A percentile compares a stretch with the other conserved stretches of the same genome.
Evolutionary conservation across 2,329 filamentous ascomycete species (phyloP).

Genomic region (Metarhizium sp.): DNA sequence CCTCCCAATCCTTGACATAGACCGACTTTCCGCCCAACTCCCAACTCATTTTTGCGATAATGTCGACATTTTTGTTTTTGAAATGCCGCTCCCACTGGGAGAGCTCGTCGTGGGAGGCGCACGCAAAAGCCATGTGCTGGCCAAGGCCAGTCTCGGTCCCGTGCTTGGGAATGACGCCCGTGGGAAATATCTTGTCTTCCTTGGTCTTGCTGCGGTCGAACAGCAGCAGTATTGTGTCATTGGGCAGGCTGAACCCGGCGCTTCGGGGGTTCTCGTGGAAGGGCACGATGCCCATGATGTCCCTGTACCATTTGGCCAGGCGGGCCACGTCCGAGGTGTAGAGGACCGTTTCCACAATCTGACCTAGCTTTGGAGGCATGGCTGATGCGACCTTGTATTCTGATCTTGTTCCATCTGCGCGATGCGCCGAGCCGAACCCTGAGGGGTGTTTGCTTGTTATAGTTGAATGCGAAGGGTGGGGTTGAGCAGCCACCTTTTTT

Average conservation of each 20-base stretch:
- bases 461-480: too few relatives aligned
- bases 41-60: background rate
- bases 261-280: background rate
- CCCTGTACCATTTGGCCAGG: background rate
- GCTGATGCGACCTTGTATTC: background rate
- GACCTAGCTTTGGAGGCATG: slow-evolving; percentile 3
- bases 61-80: background rate
- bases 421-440: background rate
- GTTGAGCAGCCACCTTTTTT: too few relatives aligned
- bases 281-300: slow-evolving; percentile 1
- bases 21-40: slow-evolving; percentile 1
- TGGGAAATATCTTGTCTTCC: background rate
- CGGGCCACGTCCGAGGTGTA: slow-evolving; percentile 3
- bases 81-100: slow-evolving; percentile 3
- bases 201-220: background rate
- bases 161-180: slow-evolving; percentile 3
- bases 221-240: background rate
- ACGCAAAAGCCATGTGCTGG: slow-evolving; percentile 5
- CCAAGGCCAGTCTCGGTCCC: slow-evolving; percentile 2
- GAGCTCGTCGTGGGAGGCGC: background rate
- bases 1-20: slow-evolving; percentile 4
- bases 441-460: too few relatives aligned
- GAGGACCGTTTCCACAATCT: slow-evolving; percentile 4
- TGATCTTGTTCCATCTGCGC: background rate
- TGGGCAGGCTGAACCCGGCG: background rate